Conservation (phyloP, 192 early-diverging fungal species). For the Dissophora ornata region DNA sequence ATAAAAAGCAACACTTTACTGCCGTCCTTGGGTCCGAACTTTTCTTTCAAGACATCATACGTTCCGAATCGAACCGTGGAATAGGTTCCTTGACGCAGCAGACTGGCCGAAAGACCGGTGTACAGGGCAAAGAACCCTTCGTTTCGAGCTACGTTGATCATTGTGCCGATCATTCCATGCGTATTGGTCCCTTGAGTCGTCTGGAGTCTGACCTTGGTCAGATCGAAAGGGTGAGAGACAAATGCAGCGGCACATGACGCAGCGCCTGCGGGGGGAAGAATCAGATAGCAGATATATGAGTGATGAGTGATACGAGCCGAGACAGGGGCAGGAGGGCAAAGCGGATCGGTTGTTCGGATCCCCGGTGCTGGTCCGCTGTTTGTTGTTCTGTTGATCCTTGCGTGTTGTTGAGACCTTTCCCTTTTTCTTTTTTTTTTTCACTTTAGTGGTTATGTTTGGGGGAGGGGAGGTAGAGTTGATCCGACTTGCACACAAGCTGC, state of each 20-base stretch:
- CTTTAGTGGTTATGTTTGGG: neutral
- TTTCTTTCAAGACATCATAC: conserved; percentile 76
- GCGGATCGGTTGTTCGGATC: no score
- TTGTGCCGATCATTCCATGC: conserved; percentile 76
- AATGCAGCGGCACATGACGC: conserved; percentile 69
- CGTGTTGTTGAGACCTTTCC: no score
- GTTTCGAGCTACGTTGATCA: conserved; percentile 74
- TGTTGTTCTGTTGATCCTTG: neutral
- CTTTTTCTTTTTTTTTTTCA: no score
- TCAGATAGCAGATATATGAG: conserved; percentile 12
- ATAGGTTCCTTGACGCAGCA: conserved; percentile 84
- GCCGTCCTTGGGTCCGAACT: conserved; percentile 60
- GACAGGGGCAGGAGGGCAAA: neutral
- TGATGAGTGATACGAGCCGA: neutral
- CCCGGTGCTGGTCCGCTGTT: neutral
- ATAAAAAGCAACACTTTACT: conserved; percentile 48
- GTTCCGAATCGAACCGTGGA: conserved; percentile 82
- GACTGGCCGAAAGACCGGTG: conserved; percentile 76
- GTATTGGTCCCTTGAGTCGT: conserved; percentile 72
- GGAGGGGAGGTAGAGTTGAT: neutral
- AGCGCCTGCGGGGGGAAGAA: conserved; percentile 56
- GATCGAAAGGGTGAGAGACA: conserved; percentile 85
- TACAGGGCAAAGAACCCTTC: conserved; percentile 78
- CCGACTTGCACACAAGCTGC: no score
- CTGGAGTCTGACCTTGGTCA: conserved; percentile 93